Evolutionary conservation across 208 protist genomes (phyloP).

Genomic region (Leishmania tarentolae): DNA sequence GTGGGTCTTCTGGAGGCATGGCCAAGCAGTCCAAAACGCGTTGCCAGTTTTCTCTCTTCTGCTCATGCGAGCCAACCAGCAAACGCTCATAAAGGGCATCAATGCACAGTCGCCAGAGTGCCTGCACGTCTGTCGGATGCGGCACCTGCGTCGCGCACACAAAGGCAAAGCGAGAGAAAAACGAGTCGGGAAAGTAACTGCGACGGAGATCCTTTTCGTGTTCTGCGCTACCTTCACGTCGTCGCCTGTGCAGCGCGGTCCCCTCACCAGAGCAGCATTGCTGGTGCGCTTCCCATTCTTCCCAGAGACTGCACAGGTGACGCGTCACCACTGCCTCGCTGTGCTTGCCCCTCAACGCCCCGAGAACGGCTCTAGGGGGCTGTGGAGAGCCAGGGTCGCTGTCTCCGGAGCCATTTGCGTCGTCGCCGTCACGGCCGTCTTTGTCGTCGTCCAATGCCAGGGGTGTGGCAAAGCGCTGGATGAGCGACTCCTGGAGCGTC

Average conservation of each 20-base stretch:
- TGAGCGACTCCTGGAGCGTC: constrained; percentile 22
- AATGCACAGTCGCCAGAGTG: constrained; percentile 52
- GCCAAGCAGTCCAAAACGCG: constrained; percentile 43
- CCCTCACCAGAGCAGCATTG: constrained; percentile 8
- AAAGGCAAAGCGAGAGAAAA: constrained; percentile 73
- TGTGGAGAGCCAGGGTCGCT: not conserved
- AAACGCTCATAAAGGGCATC: constrained; percentile 33
- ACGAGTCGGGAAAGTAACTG: constrained; percentile 75
- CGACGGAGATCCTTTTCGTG: constrained; percentile 43
- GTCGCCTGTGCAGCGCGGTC: not conserved
- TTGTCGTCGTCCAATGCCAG: not conserved
- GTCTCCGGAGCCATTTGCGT: not conserved
- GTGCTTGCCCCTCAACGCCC: not conserved
- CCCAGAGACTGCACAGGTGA: constrained; percentile 21
- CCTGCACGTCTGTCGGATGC: constrained; percentile 33
- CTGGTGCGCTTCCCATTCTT: constrained; percentile 23
- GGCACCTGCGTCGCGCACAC: constrained; percentile 38
- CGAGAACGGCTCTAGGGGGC: not conserved
- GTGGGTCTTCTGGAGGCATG: constrained; percentile 32
- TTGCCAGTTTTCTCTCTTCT: constrained; percentile 17
- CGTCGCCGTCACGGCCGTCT: not conserved
- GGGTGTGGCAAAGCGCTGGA: constrained; percentile 16
- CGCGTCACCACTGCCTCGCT: constrained; percentile 15
- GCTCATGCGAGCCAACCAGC: not conserved
- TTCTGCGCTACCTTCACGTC: not conserved